phyloP scores from a whole-genome alignment of 805 yeast species.

The Metschnikowia arizonensis region DNA sequence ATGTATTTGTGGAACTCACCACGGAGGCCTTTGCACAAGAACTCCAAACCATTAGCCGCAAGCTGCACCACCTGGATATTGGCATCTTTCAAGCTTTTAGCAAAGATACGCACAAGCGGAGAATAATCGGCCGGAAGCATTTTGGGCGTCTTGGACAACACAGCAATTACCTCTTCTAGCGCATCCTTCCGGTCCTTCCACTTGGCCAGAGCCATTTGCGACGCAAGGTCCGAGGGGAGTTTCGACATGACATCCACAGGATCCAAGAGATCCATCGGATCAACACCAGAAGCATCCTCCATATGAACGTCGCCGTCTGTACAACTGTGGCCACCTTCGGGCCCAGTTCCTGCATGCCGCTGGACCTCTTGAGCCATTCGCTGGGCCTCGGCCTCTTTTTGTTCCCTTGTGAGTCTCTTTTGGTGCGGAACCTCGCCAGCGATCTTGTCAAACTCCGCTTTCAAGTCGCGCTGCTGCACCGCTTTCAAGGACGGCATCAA shows the following conservation, averaged over 20 bases:
- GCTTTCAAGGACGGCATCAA: slow-evolving; percentile 77
- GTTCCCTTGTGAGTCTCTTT: slow-evolving; percentile 51
- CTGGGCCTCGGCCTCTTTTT: slow-evolving; percentile 41
- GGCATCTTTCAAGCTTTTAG: slow-evolving; percentile 81
- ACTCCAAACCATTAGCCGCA: slow-evolving; percentile 64
- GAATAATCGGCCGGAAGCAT: slow-evolving; percentile 59
- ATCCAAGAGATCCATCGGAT: slow-evolving; percentile 67
- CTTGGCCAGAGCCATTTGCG: slow-evolving; percentile 54
- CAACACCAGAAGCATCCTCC: slow-evolving; percentile 32
- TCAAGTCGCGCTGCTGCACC: slow-evolving; percentile 82
- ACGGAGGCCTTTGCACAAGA: slow-evolving; percentile 64
- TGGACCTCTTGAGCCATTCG: slow-evolving; percentile 12
- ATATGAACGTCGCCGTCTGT: slow-evolving; percentile 23
- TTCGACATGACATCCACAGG: slow-evolving; percentile 64
- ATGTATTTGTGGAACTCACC: slow-evolving; percentile 52
- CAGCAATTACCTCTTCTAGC: slow-evolving; percentile 56
- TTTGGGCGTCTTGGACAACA: slow-evolving; percentile 51
- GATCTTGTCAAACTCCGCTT: slow-evolving; percentile 58
- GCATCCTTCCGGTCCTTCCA: slow-evolving; percentile 95
- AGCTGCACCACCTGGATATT: slow-evolving; percentile 81
- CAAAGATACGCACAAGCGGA: slow-evolving; percentile 56
- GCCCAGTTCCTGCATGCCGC: slow-evolving; percentile 9
- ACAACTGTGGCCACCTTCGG: slow-evolving; percentile 5
- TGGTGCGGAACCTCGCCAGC: slow-evolving; percentile 44
- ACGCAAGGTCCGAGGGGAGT: slow-evolving; percentile 59